Evolutionary conservation across 257 asterid genomes (phyloP), one percentile per base, ranked within the genome.

Genomic region (Marsdenia floribunda): DNA sequence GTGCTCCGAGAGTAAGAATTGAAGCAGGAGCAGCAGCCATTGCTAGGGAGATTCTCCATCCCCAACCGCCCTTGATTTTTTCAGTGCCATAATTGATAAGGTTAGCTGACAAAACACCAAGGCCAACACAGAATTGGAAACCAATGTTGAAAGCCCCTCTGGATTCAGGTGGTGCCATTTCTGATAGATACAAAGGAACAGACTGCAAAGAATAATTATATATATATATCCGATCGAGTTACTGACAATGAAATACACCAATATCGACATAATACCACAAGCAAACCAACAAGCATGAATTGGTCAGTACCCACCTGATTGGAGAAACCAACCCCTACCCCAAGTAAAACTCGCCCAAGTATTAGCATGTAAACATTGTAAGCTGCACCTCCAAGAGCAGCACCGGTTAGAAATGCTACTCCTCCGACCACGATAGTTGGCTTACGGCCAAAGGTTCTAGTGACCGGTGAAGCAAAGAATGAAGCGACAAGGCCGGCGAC

Each of bases 121-220:
- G 65, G 29, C 82, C 81, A 12, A 87, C 53, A 26, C 83, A 77
- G 2, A 90, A 42, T 55, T 85, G 88, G 52, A 90, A 90, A 0
- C 83, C 84, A 19, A 75, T 81, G 84, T 83, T 88, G 73, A 90
- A 81, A 35, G 88, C 87, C 77, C 91, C 93, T 69, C 96, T 80
- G 74, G 73, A 67, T 71, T 73, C 79, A 0, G 91, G 79, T 0
- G 83, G 88, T 15, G 96, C 87, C 89, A 89, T 89, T 76, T 89
- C 92, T 19, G 96, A 89, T 26, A 89, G 92, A 61, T 89, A 89
- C 37, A 89, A 50, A 0, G 92, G 96, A 13, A 89, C 89, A 18
- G 91, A 64, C 87, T 87, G 80, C 73, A 79, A 16, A 72, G 59
- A 64, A 68, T 26, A 46, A 50, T 2, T 29, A 29, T 29, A 29